Evolutionary conservation across 257 asterid species (phyloP).

Genomic region (Ligustrum vulgare): DNA sequence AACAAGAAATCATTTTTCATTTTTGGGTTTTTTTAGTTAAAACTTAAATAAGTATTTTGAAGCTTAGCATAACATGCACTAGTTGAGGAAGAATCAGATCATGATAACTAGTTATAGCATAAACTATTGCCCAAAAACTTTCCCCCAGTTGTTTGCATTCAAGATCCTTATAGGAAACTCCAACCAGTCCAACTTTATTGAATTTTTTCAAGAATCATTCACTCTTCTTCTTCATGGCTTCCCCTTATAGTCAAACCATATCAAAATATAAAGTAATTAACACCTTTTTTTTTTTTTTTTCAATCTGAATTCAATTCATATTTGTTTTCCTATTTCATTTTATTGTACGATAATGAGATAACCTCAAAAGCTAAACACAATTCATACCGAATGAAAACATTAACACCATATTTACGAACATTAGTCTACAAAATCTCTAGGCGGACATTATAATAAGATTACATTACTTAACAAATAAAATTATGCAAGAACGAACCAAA

Average conservation of each 20-base stretch:
- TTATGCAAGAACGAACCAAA: conserved; percentile 1
- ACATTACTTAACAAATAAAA: conserved; percentile 4
- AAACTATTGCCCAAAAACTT: neutral
- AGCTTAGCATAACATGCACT: too few species aligned
- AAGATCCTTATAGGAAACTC: neutral
- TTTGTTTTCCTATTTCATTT: neutral
- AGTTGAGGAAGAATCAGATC: too few species aligned
- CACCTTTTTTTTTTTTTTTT: too few species aligned
- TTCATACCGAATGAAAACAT: neutral
- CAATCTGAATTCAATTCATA: neutral
- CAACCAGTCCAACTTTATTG: neutral
- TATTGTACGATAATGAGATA: neutral
- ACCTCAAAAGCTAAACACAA: neutral
- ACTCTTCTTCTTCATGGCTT: neutral
- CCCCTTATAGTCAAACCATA: neutral
- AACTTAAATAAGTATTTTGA: too few species aligned
- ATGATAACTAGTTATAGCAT: neutral
- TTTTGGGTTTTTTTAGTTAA: neutral
- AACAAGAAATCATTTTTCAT: neutral
- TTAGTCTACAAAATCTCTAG: neutral
- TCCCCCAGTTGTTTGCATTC: neutral
- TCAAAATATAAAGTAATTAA: too few species aligned
- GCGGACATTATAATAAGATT: neutral
- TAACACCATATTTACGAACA: conserved; percentile 3
- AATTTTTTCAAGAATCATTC: neutral